Conservation (phyloP, 2,329 filamentous ascomycete genomes). For the Thelonectria discophora region DNA sequence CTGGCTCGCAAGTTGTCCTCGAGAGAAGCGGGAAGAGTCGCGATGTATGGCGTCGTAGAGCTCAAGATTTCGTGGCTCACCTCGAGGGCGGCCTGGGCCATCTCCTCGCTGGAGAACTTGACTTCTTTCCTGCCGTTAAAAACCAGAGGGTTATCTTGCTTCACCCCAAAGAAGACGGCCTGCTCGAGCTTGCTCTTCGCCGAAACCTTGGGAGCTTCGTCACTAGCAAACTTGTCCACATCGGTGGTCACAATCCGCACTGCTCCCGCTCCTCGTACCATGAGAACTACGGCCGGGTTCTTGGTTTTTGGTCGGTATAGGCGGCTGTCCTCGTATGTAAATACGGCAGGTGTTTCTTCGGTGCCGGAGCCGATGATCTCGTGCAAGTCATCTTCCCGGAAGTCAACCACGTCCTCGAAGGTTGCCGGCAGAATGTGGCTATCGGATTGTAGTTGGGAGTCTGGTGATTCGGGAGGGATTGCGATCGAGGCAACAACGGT, state of each 20-base stretch:
- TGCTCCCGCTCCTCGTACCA: slow-evolving; percentile 70
- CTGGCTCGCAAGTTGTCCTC: slow-evolving; percentile 82
- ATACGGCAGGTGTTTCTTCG: slow-evolving; percentile 61
- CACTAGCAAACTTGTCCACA: slow-evolving; percentile 67
- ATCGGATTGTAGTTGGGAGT: slow-evolving; percentile 77
- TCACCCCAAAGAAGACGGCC: slow-evolving; percentile 89
- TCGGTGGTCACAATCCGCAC: slow-evolving; percentile 68
- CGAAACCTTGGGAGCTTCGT: slow-evolving; percentile 70
- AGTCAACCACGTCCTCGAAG: slow-evolving; percentile 88
- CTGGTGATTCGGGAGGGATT: slow-evolving; percentile 73
- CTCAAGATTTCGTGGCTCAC: slow-evolving; percentile 84
- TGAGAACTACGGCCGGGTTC: slow-evolving; percentile 68
- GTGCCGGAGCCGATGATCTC: slow-evolving; percentile 71
- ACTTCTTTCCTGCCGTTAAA: slow-evolving; percentile 75
- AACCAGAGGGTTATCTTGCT: slow-evolving; percentile 86
- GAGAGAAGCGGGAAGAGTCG: slow-evolving; percentile 76
- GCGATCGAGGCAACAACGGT: slow-evolving; percentile 80
- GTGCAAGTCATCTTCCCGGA: slow-evolving; percentile 71
- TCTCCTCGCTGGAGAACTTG: slow-evolving; percentile 73
- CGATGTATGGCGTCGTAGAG: slow-evolving; percentile 78
- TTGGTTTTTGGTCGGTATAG: slow-evolving; percentile 65
- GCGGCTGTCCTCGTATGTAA: slow-evolving; percentile 56
- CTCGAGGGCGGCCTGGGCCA: slow-evolving; percentile 78
- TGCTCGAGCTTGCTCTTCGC: slow-evolving; percentile 92
- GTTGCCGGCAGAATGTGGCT: slow-evolving; percentile 69